Conservation (phyloP, 305 asterid species). For the Fraxinus floribunda region DNA sequence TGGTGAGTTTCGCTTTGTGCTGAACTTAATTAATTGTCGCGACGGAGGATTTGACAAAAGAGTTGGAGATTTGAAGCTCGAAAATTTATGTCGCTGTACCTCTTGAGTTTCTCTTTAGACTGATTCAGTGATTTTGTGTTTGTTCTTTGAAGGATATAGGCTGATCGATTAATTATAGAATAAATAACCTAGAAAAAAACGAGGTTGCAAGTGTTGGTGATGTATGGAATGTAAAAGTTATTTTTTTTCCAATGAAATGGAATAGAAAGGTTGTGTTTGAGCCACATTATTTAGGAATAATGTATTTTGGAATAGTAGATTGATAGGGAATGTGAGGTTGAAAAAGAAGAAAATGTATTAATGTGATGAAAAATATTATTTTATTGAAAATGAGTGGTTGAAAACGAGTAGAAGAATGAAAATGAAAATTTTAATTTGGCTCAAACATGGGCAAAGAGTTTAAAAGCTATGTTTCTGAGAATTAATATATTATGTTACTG, state of each 20-base stretch:
- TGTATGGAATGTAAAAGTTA: neutral
- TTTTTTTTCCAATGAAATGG: neutral
- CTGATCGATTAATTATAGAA: neutral
- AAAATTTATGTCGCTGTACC: neutral
- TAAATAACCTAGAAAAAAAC: neutral
- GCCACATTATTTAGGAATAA: too few relatives aligned
- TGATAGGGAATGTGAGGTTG: too few relatives aligned
- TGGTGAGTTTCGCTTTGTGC: neutral
- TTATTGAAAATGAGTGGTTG: too few relatives aligned
- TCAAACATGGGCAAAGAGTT: neutral
- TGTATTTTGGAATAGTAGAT: too few relatives aligned
- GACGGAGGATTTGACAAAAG: neutral
- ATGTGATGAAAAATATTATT: too few relatives aligned
- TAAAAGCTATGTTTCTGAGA: neutral
- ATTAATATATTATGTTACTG: neutral
- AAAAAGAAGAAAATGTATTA: too few relatives aligned
- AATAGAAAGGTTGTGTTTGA: neutral
- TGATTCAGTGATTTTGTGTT: neutral
- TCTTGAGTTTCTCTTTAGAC: neutral
- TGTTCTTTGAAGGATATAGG: neutral
- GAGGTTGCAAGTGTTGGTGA: neutral
- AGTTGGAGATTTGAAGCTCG: neutral
- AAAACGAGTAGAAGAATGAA: too few relatives aligned
- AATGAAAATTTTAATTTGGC: too few relatives aligned
- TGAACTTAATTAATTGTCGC: neutral